Evolutionary conservation across 2,329 filamentous ascomycete genomes (phyloP), one percentile per base, ranked within the genome.

Genomic region (Neophaeococcomyces mojaviensis): DNA sequence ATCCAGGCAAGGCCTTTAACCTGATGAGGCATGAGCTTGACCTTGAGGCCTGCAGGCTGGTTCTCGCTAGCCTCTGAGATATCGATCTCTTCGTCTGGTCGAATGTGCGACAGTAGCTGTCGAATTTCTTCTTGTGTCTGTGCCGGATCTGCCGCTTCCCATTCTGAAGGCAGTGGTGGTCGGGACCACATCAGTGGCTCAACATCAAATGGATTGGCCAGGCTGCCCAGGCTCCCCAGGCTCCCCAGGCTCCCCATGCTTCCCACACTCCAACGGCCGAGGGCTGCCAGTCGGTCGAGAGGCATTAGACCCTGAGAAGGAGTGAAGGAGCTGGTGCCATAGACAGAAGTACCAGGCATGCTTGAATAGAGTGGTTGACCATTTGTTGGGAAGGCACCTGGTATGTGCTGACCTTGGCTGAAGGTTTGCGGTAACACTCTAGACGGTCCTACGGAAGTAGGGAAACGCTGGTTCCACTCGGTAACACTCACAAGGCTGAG

Each of bases 1-100:
- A 92, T 77, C 86, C 86, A 92, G 1, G 79, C 74, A 31, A 90
- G 63, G 3, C 84, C 86, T 15, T 90, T 69, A 56, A 86, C 82
- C 60, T 96, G 89, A 58, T 95, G 88, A 37, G 83, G 79, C 67
- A 92, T 88, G 7, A 96, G 70, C 0, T 74, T 69, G 47, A 78
- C 80, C 48, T 72, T 78, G 58, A 95, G 76, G 1, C 74, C 81
- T 34, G 76, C 73, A 0, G 87, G 87, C 26, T 57, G 48, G 26
- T 77, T 77, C 48, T 84, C 79, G 10, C 83, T 72, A 10, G 84
- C 71, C 5, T 84, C 79, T 57, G 79, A 74, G 55, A 88, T 85
- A 10, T 82, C 72, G 10, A 84, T 71, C 5, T 84, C 79, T 57
- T 79, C 74, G 56, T 89, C 86, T 0, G 84, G 82, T 18, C 80